These are phyloP conservation scores for Penicillium longicatenatum DNA, from an alignment of 495 filamentous ascomycete species.

Conservation along the genomic window DNA sequence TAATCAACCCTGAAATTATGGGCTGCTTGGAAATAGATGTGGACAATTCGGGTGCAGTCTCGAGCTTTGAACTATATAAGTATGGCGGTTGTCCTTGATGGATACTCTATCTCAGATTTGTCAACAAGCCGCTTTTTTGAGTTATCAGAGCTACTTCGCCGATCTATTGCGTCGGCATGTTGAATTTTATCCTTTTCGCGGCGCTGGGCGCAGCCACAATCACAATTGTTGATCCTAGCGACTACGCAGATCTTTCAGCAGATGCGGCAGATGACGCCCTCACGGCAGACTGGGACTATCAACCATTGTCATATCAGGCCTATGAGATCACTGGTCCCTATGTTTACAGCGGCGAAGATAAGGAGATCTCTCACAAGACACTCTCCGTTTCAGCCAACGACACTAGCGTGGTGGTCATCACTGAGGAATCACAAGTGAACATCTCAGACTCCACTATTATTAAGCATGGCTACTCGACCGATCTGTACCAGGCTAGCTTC, in stretches of 20 bases:
- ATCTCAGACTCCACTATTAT: slow-evolving; percentile 9
- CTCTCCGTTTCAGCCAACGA: slow-evolving; percentile 12
- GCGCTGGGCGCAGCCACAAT: slow-evolving; percentile 7
- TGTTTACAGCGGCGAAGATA: slow-evolving; percentile 6
- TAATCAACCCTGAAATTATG: too few species aligned
- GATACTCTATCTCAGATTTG: background rate
- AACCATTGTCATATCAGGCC: slow-evolving; percentile 4
- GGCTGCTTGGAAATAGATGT: background rate
- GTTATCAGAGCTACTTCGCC: background rate
- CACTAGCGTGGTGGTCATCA: slow-evolving; percentile 17
- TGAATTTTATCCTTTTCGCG: background rate
- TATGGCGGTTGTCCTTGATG: background rate
- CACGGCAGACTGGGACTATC: slow-evolving; percentile 7
- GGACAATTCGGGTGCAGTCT: background rate
- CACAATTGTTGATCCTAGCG: slow-evolving; percentile 15
- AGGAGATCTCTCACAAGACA: slow-evolving; percentile 13
- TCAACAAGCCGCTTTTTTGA: background rate
- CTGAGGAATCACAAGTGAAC: slow-evolving; percentile 10
- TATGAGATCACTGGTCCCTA: slow-evolving; percentile 7
- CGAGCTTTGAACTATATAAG: background rate
- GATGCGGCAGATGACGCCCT: slow-evolving; percentile 14
- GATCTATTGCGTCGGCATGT: background rate
- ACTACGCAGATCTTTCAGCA: slow-evolving; percentile 9
- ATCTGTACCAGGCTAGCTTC: slow-evolving; percentile 17
- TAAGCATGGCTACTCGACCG: slow-evolving; percentile 16